phyloP scores from a whole-genome alignment of 371 early-diverging fungal species.

The Choanephora cucurbitarum region DNA sequence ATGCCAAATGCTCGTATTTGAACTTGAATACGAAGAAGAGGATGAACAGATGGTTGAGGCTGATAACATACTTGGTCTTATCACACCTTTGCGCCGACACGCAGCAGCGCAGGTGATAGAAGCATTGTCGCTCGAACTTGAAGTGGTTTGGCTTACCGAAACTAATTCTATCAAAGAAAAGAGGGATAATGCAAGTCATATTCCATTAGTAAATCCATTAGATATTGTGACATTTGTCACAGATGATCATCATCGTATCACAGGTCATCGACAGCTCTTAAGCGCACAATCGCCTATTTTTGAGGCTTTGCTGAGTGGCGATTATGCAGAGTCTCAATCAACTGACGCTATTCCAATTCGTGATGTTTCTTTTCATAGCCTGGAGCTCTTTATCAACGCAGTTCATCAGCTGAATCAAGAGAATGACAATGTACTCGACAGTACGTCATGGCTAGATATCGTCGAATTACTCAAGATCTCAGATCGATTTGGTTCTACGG shows the following conservation, averaged over 20 bases:
- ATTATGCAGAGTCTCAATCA: slow-evolving; percentile 25
- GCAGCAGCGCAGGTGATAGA: slow-evolving; percentile 43
- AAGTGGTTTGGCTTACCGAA: slow-evolving; percentile 3
- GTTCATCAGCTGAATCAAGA: slow-evolving; percentile 16
- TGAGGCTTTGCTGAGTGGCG: slow-evolving; percentile 27
- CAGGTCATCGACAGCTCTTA: slow-evolving; percentile 15
- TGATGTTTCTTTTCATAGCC: slow-evolving; percentile 24
- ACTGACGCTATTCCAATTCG: slow-evolving; percentile 20
- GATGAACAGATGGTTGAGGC: background rate
- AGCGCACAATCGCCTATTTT: slow-evolving; percentile 28
- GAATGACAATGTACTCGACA: background rate
- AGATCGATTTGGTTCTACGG: slow-evolving; percentile 27
- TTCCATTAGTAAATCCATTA: background rate
- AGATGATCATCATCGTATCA: slow-evolving; percentile 14
- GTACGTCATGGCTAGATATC: slow-evolving; percentile 21
- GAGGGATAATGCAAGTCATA: background rate
- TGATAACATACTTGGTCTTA: background rate
- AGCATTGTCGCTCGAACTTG: slow-evolving; percentile 14
- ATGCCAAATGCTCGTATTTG: slow-evolving; percentile 43
- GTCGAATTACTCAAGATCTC: slow-evolving; percentile 29
- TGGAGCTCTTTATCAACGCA: slow-evolving; percentile 8
- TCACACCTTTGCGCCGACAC: slow-evolving; percentile 20
- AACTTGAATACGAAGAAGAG: slow-evolving; percentile 21
- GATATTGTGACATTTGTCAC: slow-evolving; percentile 22
- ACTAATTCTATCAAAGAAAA: slow-evolving; percentile 2